phyloP scores from a whole-genome alignment of 441 rosid species.

The Raphanus hybrid region DNA sequence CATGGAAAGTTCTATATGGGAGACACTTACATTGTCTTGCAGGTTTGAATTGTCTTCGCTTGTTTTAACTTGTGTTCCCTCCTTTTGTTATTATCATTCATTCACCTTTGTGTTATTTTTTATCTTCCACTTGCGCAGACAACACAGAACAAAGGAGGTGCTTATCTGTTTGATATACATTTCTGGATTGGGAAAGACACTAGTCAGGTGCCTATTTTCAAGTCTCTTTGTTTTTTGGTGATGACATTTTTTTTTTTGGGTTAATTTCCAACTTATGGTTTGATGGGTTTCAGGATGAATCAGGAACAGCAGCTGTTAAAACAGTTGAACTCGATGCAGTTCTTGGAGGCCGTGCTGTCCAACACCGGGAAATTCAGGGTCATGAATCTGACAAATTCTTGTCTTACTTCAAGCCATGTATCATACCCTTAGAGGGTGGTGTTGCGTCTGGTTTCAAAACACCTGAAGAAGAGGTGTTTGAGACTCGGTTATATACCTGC shows the following conservation, averaged over 20 bases:
- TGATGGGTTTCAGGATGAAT: conserved; percentile 70
- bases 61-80: not conserved
- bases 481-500: conserved; percentile 88
- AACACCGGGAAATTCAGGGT: conserved; percentile 96
- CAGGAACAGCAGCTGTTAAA: conserved; percentile 98
- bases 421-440: conserved; percentile 97
- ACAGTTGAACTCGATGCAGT: conserved; percentile 94
- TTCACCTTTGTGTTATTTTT: conserved; percentile 5
- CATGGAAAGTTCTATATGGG: conserved; percentile 97
- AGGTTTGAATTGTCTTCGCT: too few species aligned
- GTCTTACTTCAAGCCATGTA: conserved; percentile 97
- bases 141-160: conserved; percentile 81
- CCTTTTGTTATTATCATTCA: not conserved
- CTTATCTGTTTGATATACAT: conserved; percentile 88
- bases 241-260: not conserved
- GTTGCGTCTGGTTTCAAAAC: conserved; percentile 91
- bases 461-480: conserved; percentile 86
- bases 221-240: not conserved
- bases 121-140: conserved; percentile 56
- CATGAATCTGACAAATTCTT: conserved; percentile 95
- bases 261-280: conserved; percentile 14
- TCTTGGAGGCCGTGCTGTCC: conserved; percentile 99
- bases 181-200: conserved; percentile 99
- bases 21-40: conserved; percentile 90
- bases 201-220: conserved; percentile 70